phyloP scores from a whole-genome alignment of 805 yeast species.

The Cyberlindnera samutprakarnensis region DNA sequence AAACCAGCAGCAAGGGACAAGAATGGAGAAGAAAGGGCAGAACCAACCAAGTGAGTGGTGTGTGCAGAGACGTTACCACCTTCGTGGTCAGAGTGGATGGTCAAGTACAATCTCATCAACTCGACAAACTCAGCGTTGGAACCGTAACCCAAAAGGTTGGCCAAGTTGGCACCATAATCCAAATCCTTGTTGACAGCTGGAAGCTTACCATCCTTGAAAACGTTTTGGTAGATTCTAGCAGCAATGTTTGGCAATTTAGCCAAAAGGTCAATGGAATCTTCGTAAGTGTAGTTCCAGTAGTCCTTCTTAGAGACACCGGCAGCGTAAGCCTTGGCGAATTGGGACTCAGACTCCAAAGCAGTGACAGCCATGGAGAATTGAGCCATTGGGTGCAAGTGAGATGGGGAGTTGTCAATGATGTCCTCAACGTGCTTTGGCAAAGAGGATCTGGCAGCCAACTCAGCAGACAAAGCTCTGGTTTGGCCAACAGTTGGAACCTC shows the following conservation, averaged over 20 bases:
- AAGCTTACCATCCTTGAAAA: slow-evolving; percentile 73
- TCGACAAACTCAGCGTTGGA: slow-evolving; percentile 64
- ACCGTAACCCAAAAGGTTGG: slow-evolving; percentile 50
- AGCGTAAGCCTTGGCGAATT: slow-evolving; percentile 80
- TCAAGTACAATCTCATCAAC: slow-evolving; percentile 71
- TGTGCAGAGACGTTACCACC: slow-evolving; percentile 89
- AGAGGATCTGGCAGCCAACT: slow-evolving; percentile 70
- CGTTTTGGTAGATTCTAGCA: slow-evolving; percentile 77
- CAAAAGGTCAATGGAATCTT: slow-evolving; percentile 70
- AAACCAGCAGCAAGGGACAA: slow-evolving; percentile 75
- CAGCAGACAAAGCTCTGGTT: slow-evolving; percentile 63
- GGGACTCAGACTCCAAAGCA: slow-evolving; percentile 76
- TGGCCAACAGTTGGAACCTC: slow-evolving; percentile 72
- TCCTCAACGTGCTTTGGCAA: slow-evolving; percentile 74
- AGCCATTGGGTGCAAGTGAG: slow-evolving; percentile 82
- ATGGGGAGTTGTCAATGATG: slow-evolving; percentile 66
- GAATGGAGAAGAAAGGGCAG: slow-evolving; percentile 74
- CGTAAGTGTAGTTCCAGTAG: slow-evolving; percentile 79
- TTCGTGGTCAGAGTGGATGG: slow-evolving; percentile 84
- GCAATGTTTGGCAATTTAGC: slow-evolving; percentile 81
- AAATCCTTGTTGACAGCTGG: slow-evolving; percentile 40
- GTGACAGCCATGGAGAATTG: slow-evolving; percentile 79
- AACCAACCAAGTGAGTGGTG: slow-evolving; percentile 80
- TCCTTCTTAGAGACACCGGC: slow-evolving; percentile 75
- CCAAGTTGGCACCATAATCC: slow-evolving; percentile 64